These are phyloP conservation scores for Epichloe sibirici DNA, from an alignment of 2,329 filamentous ascomycete species.

Conservation along the genomic window DNA sequence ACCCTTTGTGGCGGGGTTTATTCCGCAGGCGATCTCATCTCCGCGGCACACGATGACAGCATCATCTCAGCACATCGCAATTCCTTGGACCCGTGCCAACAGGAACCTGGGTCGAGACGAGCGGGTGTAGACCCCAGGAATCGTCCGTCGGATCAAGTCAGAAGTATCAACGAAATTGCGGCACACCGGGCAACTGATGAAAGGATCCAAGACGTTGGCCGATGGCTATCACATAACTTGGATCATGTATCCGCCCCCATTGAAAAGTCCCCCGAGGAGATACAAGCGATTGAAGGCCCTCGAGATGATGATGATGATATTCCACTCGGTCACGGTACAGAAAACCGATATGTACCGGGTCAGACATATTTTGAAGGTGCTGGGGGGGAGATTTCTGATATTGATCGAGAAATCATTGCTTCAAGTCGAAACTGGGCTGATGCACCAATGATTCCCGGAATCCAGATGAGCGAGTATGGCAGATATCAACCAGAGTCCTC, in stretches of 20 bases:
- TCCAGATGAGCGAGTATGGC: slow-evolving; percentile 20
- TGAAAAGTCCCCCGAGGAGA: slow-evolving; percentile 15
- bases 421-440: slow-evolving; percentile 37
- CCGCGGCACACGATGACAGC: slow-evolving; percentile 11
- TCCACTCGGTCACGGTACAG: slow-evolving; percentile 32
- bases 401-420: slow-evolving; percentile 38
- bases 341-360: slow-evolving; percentile 36
- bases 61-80: slow-evolving; percentile 21
- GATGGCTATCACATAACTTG: slow-evolving; percentile 33
- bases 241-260: slow-evolving; percentile 15
- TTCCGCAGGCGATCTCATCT: slow-evolving; percentile 28
- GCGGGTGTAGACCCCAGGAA: slow-evolving; percentile 35
- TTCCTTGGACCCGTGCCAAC: slow-evolving; percentile 29
- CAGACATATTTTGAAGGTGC: slow-evolving; percentile 36
- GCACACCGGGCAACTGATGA: slow-evolving; percentile 29
- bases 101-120: slow-evolving; percentile 26
- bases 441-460: slow-evolving; percentile 33
- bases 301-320: slow-evolving; percentile 28
- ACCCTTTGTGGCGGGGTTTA: slow-evolving; percentile 23
- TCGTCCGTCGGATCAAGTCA: slow-evolving; percentile 30
- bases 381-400: slow-evolving; percentile 32
- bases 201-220: slow-evolving; percentile 36
- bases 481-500: slow-evolving; percentile 37
- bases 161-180: slow-evolving; percentile 38
- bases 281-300: slow-evolving; percentile 11